These are phyloP conservation scores for Lithohypha guttulata DNA, from an alignment of 2,329 filamentous ascomycete genomes.

Conservation along the genomic window DNA sequence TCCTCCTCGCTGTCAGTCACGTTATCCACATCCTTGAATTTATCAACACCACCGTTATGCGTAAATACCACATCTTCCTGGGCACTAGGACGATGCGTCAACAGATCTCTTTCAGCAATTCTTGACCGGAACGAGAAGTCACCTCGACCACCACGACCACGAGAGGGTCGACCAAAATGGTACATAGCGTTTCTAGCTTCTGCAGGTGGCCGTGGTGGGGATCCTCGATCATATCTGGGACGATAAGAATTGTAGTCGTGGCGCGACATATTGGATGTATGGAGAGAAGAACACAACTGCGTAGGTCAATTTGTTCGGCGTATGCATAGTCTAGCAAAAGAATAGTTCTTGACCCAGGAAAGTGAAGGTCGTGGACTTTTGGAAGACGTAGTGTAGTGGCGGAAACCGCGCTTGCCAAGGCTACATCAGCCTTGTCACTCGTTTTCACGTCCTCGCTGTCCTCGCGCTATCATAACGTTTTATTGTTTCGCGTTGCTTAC, in stretches of 20 bases:
- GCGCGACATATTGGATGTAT: background rate
- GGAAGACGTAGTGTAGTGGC: too few species aligned
- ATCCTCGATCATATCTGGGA: slow-evolving; percentile 4
- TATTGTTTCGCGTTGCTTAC: too few species aligned
- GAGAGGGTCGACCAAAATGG: slow-evolving; percentile 4
- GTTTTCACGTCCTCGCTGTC: too few species aligned
- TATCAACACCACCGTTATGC: slow-evolving; percentile 3
- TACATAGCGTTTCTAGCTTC: slow-evolving; percentile 8
- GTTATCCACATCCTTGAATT: slow-evolving; percentile 25
- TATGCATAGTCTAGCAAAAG: too few species aligned
- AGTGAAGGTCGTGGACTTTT: too few species aligned
- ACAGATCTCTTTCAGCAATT: slow-evolving; percentile 9
- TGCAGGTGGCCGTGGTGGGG: background rate
- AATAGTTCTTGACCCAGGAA: too few species aligned
- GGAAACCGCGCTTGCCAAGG: too few species aligned
- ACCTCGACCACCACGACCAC: background rate
- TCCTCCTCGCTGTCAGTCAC: slow-evolving; percentile 38
- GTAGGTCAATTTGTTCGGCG: background rate
- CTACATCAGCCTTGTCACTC: too few species aligned
- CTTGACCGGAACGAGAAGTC: slow-evolving; percentile 9
- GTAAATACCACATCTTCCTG: background rate
- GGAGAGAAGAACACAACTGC: background rate
- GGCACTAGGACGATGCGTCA: slow-evolving; percentile 1
- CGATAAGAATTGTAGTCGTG: background rate
- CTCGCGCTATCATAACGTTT: too few species aligned